Base-by-base conservation (phyloP, 768 basidiomycete genomes). In the Tylopilus sp. region DNA sequence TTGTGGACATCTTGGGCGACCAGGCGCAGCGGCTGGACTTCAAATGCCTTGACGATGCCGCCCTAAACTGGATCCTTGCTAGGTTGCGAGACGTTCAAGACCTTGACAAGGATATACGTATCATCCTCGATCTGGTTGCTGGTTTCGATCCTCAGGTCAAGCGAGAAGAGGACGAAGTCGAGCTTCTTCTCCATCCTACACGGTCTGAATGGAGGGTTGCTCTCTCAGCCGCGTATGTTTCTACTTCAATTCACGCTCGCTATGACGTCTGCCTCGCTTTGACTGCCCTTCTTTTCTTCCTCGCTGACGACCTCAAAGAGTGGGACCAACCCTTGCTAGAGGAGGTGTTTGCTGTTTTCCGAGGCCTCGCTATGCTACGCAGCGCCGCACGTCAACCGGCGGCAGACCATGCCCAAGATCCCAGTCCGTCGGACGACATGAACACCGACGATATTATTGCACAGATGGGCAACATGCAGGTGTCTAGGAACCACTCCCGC, bases 261-360 rank as follows among this genome's bases (percentile, higher is more conserved):
- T 90, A 92, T 65, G 87, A 90, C 49, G 75, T 92, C 29, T 82
- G 82, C 54, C 73, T 89, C 21, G 77, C 82, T 12, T 71, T 92
- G 41, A 71, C 89, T 46, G 77, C 78, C 22, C 68, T 91, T 25
- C 75, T 92, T 17, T 85, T 89, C 65, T 89, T 89, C 73, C 74
- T 88, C 46, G 76, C 82, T 8, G 82, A 85, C 24, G 80, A 84
- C 34, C 70, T 86, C n/a, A 71, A 72, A 31, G 70, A 74, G 30
- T 87, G 86, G 83, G 82, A 86, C 62, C 80, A 82, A 17, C 72
- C 82, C 21, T 62, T 89, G 25, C 68, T 88, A 43, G 83, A 82
- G 10, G 87, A 91, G 64, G 79, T 89, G 22, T 85, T 92, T 66
- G 86, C 87, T 9, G 83, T 91, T 25, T 90, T 87, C 59, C 79